Base-by-base conservation (phyloP, 2,329 filamentous ascomycete genomes). In the Penicillium janthinellum region DNA sequence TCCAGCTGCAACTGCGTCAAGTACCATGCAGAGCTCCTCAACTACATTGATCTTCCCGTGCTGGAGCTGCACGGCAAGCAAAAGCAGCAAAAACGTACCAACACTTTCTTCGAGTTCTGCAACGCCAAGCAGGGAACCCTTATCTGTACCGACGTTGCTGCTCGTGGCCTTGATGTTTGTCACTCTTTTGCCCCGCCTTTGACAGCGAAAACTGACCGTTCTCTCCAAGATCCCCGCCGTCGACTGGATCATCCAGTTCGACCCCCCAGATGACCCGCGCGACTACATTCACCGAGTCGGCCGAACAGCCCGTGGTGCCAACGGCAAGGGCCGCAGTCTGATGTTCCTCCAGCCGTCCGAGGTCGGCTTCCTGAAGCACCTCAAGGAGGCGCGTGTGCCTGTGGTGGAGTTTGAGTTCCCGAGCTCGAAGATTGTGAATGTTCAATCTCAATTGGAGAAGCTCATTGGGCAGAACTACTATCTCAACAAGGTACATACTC, bases 61-160 rank as follows among this genome's bases (percentile, higher is more conserved):
- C 84, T 96, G 45, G 90, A 91, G 68, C 83, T 96, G 7, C 91
- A 96, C 76, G 95, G 92, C 67, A 97, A 99, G 80, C 92, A 96
- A 79, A 99, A 99, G 79, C 95, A 99, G 78, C 92, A 97, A 78
- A 96, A 96, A 78, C 90, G 95, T n/a, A 99, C 95, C 25, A 96
- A 96, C 74, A 96, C 92, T 0, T 99, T 99, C 77, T 99, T 98
- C 77, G 94, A 98, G 75, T 99, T 99, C 75, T 89, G 87, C 72
- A 92, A 93, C 71, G 89, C 93, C 17, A 88, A 88, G 66, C 86
- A 90, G 66, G 95, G 94, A 25, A 96, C 91, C 0, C 79, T 99
- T 56, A 95, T 99, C 68, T 97, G 93, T 79, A 99, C 95, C 0
- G 95, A 99, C 71, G 95, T 99, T 64, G 95, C 95, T 48, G 95